Base-by-base conservation (phyloP, 805 yeast genomes). In the Yamadazyma olivae region DNA sequence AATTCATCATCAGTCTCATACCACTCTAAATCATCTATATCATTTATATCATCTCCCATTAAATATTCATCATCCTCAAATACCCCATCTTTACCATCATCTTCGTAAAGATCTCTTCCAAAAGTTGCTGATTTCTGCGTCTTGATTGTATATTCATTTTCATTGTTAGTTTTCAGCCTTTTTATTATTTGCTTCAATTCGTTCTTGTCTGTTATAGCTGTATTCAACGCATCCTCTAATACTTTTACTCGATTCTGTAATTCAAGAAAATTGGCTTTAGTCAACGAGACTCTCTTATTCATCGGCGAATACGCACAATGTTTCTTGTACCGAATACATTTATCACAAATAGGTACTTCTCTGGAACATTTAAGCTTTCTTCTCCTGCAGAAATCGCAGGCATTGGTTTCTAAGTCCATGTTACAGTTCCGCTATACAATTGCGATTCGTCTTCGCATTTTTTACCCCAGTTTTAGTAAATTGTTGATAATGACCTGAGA, bases 351-450 rank as follows among this genome's bases (percentile, higher is more conserved):
- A 10, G 17, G 18, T 2, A 40, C 39, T 20, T 38, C 41, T 21
- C 39, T 32, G 18, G 38, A 32, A 23, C 49, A 45, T 35, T 43
- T 45, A 3, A 45, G 32, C 33, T 45, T 45, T 16, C 48, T 25
- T 20, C 25, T 27, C 9, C 48, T 22, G 30, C 49, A 45, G 22
- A 36, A 43, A 33, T 45, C 45, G 32, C 49, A 45, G 15, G 7
- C n/a, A n/a, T n/a, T n/a, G n/a, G n/a, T n/a, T n/a, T n/a, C n/a
- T n/a, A n/a, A n/a, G n/a, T n/a, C n/a, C n/a, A n/a, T n/a, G n/a
- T n/a, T n/a, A n/a, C n/a, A n/a, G n/a, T n/a, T n/a, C n/a, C n/a
- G n/a, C n/a, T n/a, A n/a, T n/a, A n/a, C n/a, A n/a, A n/a, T n/a
- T n/a, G n/a, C n/a, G n/a, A n/a, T n/a, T n/a, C n/a, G n/a, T n/a